Conservation (phyloP, 139 green algal genomes). For the Trebouxia sp. region DNA sequence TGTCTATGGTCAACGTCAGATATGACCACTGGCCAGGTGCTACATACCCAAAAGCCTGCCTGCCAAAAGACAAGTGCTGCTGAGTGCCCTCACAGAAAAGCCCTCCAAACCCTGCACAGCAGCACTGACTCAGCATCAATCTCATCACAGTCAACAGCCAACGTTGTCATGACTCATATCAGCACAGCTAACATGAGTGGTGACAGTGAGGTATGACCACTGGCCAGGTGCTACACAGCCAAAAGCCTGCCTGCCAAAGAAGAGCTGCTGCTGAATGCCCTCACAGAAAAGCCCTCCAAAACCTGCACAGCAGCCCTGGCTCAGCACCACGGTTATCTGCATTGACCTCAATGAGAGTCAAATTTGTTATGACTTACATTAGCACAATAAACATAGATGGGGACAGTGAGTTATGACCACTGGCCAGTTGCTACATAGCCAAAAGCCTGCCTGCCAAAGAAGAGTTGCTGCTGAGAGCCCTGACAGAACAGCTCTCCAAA, state of each 20-base stretch:
- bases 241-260: background rate
- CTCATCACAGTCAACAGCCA: no score
- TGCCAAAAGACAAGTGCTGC: background rate
- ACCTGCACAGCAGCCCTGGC: background rate
- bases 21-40: constrained; percentile 13
- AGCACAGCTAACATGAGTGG: no score
- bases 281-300: constrained; percentile 13
- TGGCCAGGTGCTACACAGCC: constrained; percentile 3
- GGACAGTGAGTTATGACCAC: background rate
- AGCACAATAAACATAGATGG: no score
- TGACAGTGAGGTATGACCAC: background rate
- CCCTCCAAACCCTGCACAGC: background rate
- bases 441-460: background rate
- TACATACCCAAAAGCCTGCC: background rate
- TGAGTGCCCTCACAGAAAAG: constrained; percentile 11
- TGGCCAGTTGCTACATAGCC: background rate
- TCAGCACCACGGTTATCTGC: no score
- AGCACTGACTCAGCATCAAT: no score
- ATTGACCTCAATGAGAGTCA: no score
- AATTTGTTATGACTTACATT: no score
- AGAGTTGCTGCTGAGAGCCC: background rate
- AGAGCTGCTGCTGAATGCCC: background rate
- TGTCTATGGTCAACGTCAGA: background rate
- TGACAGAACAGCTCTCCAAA: constrained; percentile 7
- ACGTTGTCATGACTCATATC: no score